Evolutionary conservation across 352 stramenopile species (phyloP).

Genomic region (Pythium graminicola): DNA sequence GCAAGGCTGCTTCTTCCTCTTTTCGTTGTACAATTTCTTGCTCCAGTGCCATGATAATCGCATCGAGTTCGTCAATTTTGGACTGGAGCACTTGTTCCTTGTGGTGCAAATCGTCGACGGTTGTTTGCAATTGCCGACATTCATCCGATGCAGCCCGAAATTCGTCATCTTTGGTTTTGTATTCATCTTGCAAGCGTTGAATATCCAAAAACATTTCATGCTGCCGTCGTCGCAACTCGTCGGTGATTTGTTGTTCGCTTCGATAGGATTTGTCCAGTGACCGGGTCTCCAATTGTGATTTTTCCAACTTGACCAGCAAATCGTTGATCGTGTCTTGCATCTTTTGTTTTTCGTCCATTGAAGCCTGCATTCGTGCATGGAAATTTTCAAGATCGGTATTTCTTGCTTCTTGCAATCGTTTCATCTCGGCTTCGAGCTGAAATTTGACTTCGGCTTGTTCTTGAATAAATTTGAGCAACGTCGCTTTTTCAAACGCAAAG

Average conservation of each 20-base stretch:
- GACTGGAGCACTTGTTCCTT: slow-evolving; percentile 21
- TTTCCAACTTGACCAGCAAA: slow-evolving; percentile 27
- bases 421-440: slow-evolving; percentile 42
- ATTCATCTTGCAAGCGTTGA: slow-evolving; percentile 27
- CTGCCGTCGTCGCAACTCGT: slow-evolving; percentile 29
- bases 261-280: slow-evolving; percentile 20
- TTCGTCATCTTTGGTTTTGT: slow-evolving; percentile 38
- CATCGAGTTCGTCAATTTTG: slow-evolving; percentile 28
- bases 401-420: slow-evolving; percentile 45
- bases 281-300: slow-evolving; percentile 27
- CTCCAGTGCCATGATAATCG: slow-evolving; percentile 25
- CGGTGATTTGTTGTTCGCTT: slow-evolving; percentile 31
- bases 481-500: slow-evolving; percentile 59
- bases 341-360: slow-evolving; percentile 39
- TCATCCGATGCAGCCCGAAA: slow-evolving; percentile 46
- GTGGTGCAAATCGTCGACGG: slow-evolving; percentile 32
- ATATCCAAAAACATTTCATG: slow-evolving; percentile 32
- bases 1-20: slow-evolving; percentile 42
- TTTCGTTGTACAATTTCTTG: slow-evolving; percentile 40
- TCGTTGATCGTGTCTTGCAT: slow-evolving; percentile 32
- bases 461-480: slow-evolving; percentile 68
- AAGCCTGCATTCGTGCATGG: slow-evolving; percentile 30
- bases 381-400: slow-evolving; percentile 26
- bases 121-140: slow-evolving; percentile 39
- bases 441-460: slow-evolving; percentile 69